A percentile compares a stretch with the other conserved stretches of the same genome.
phyloP scores from a whole-genome alignment of 2,329 filamentous ascomycete genomes.

The Escovopsis weberi region DNA sequence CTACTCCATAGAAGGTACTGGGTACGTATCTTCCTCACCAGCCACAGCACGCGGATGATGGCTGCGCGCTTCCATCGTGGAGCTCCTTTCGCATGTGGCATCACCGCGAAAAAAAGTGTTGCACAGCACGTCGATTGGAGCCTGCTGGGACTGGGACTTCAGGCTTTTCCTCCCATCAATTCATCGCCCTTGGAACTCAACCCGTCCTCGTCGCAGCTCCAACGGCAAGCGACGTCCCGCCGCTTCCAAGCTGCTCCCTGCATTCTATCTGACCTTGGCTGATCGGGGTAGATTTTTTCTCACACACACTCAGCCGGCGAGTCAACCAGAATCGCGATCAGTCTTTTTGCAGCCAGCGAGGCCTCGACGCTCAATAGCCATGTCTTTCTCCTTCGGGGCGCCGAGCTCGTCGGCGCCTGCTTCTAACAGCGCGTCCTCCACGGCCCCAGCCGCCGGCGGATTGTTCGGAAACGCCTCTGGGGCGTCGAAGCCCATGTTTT shows the following conservation, averaged over 20 bases:
- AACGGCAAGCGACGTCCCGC: neutral
- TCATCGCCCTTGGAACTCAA: neutral
- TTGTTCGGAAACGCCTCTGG: slow-evolving; percentile 24
- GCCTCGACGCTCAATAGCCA: slow-evolving; percentile 8
- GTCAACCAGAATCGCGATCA: neutral
- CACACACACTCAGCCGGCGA: slow-evolving; percentile 1
- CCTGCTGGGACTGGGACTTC: slow-evolving; percentile 2
- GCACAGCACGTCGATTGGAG: neutral
- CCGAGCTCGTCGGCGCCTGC: slow-evolving; percentile 19
- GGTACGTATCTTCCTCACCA: slow-evolving; percentile 1
- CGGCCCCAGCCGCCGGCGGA: slow-evolving; percentile 25
- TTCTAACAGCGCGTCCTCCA: slow-evolving; percentile 17
- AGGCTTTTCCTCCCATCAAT: slow-evolving; percentile 2
- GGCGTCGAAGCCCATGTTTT: slow-evolving; percentile 22
- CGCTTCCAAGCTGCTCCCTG: neutral
- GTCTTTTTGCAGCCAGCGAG: too few relatives aligned
- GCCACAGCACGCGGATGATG: slow-evolving; percentile 3
- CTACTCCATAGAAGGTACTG: neutral
- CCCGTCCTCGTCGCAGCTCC: slow-evolving; percentile 1
- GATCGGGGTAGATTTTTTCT: too few relatives aligned
- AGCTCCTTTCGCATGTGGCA: slow-evolving; percentile 2
- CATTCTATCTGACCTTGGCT: neutral
- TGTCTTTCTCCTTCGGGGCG: slow-evolving; percentile 27
- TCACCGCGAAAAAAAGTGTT: slow-evolving; percentile 6
- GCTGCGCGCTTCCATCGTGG: slow-evolving; percentile 4